phyloP scores from a whole-genome alignment of 495 filamentous ascomycete species.

The Chaetomium fimeti region DNA sequence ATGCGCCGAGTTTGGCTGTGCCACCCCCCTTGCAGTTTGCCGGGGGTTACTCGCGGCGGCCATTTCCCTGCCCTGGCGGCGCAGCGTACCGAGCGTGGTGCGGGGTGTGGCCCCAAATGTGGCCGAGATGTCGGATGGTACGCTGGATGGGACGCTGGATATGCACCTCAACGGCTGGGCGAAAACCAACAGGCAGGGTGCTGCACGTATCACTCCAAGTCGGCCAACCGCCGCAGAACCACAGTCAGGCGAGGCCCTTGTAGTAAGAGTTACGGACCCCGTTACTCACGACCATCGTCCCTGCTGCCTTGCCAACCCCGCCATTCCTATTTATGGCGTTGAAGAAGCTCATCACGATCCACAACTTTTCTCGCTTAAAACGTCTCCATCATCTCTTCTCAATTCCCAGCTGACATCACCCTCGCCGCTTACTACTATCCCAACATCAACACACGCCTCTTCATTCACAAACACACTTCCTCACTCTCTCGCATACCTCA shows the following conservation, averaged over 20 bases:
- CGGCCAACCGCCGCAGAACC: neutral
- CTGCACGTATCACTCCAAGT: neutral
- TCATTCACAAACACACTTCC: neutral
- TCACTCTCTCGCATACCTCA: neutral
- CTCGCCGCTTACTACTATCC: too few relatives aligned
- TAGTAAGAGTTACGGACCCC: too few relatives aligned
- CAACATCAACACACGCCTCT: neutral
- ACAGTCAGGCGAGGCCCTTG: too few relatives aligned
- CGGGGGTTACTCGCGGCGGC: neutral
- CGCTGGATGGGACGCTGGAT: neutral
- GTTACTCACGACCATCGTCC: too few relatives aligned
- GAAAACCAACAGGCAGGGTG: neutral
- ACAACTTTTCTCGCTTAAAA: too few relatives aligned
- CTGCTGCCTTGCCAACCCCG: too few relatives aligned
- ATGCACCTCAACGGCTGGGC: conserved; percentile 1
- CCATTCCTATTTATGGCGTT: too few relatives aligned
- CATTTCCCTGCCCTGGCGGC: neutral
- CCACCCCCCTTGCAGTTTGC: neutral
- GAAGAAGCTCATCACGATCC: too few relatives aligned
- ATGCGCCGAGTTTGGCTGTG: neutral
- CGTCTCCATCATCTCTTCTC: too few relatives aligned
- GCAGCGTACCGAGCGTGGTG: neutral
- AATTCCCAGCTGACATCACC: too few relatives aligned
- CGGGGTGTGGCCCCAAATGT: neutral
- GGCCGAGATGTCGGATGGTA: neutral